These are phyloP conservation scores for Narthecium ossifragum DNA, from an alignment of 106 monocot genomes.

Conservation along the genomic window DNA sequence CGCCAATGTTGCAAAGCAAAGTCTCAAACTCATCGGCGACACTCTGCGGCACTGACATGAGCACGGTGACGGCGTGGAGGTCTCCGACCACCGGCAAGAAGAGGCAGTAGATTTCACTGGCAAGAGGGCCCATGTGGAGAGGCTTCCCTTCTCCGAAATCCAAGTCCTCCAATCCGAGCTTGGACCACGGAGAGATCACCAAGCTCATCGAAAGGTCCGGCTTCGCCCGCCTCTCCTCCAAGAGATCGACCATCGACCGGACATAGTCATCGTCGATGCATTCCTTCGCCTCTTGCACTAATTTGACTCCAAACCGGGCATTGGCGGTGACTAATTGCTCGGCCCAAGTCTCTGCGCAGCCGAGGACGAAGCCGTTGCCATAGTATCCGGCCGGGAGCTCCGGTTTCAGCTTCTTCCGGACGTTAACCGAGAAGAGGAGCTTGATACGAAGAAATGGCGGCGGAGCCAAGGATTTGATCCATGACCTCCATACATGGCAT, in stretches of 20 bases:
- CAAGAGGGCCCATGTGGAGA: constrained; percentile 66
- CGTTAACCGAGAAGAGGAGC: constrained; percentile 65
- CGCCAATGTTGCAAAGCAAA: constrained; percentile 24
- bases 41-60: constrained; percentile 67
- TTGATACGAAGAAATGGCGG: constrained; percentile 44
- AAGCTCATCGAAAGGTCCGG: constrained; percentile 71
- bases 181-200: constrained; percentile 89
- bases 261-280: constrained; percentile 41
- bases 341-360: constrained; percentile 54
- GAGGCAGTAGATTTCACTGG: constrained; percentile 85
- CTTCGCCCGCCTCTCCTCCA: constrained; percentile 35
- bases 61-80: constrained; percentile 51
- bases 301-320: constrained; percentile 17
- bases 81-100: constrained; percentile 76
- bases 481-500: constrained; percentile 72
- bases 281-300: constrained; percentile 68
- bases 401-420: constrained; percentile 32
- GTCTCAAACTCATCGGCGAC: constrained; percentile 45
- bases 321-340: constrained; percentile 26
- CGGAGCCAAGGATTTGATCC: constrained; percentile 41
- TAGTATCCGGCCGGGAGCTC: constrained; percentile 63
- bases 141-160: constrained; percentile 82
- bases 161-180: constrained; percentile 74
- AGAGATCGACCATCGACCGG: constrained; percentile 54
- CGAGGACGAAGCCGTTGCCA: constrained; percentile 79